Conservation (phyloP, 495 filamentous ascomycete genomes). For the Penicillium taxi region DNA sequence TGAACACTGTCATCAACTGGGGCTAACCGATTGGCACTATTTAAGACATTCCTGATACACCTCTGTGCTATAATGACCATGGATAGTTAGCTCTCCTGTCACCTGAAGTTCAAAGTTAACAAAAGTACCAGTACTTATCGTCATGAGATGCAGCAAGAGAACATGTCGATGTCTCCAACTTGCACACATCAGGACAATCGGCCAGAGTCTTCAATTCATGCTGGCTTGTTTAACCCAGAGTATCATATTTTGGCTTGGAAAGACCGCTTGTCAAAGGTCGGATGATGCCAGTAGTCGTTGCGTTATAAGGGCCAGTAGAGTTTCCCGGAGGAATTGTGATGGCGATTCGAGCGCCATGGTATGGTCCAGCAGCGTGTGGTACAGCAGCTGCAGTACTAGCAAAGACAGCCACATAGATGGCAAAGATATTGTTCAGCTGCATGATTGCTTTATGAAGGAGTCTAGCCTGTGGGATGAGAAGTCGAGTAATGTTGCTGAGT, state of each 20-base stretch:
- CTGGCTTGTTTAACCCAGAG: background rate
- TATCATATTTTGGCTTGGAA: slow-evolving; percentile 5
- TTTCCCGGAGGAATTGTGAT: slow-evolving; percentile 14
- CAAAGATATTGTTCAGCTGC: slow-evolving; percentile 17
- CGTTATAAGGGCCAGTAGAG: slow-evolving; percentile 9
- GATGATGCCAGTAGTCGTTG: slow-evolving; percentile 13
- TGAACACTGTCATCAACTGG: too few species aligned
- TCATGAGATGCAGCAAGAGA: slow-evolving; percentile 22
- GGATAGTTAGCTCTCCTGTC: too few species aligned
- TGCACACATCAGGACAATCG: slow-evolving; percentile 23
- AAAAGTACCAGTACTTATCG: slow-evolving; percentile 23
- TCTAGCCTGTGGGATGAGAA: background rate
- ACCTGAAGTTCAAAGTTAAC: background rate
- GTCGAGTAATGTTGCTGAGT: too few species aligned
- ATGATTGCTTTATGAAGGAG: slow-evolving; percentile 9
- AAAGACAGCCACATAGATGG: slow-evolving; percentile 15
- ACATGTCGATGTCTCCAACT: slow-evolving; percentile 20
- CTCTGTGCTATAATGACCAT: slow-evolving; percentile 13
- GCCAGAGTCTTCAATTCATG: slow-evolving; percentile 5
- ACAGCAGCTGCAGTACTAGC: slow-evolving; percentile 16
- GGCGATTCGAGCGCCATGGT: slow-evolving; percentile 13
- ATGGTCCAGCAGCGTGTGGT: slow-evolving; percentile 16
- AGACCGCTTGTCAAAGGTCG: slow-evolving; percentile 9
- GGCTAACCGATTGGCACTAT: too few species aligned
- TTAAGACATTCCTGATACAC: slow-evolving; percentile 18